A percentile compares a stretch with the other conserved stretches of the same genome.
Conservation (phyloP, 2,329 filamentous ascomycete species). For the Fusarium abutilonis region DNA sequence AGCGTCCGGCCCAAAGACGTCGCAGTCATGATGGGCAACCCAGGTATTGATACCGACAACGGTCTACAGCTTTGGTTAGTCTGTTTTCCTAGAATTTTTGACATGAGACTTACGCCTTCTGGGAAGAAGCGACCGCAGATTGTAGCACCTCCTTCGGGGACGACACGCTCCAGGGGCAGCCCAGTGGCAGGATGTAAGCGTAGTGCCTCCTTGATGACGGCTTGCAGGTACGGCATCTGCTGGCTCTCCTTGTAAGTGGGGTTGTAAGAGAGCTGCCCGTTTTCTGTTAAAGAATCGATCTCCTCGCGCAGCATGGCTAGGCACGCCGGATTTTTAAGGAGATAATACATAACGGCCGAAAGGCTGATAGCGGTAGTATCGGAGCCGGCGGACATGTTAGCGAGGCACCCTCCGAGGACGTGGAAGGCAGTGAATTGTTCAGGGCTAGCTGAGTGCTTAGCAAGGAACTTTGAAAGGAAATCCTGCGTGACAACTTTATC, state of each 20-base stretch:
- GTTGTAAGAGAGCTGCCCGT: constrained; percentile 12
- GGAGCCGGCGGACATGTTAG: constrained; percentile 40
- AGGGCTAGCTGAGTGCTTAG: constrained; percentile 27
- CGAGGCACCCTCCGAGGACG: constrained; percentile 32
- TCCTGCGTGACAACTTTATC: constrained; percentile 9
- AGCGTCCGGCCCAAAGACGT: constrained; percentile 34
- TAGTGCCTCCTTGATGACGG: constrained; percentile 35
- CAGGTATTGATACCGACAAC: no score
- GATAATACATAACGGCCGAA: constrained; percentile 33
- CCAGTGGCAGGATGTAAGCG: no score
- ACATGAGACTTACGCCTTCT: no score
- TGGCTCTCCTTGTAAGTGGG: constrained; percentile 35
- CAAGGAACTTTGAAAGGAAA: constrained; percentile 39
- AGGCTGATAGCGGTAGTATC: constrained; percentile 41
- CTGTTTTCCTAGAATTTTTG: no score
- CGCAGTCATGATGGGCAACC: no score
- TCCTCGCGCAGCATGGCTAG: constrained; percentile 20
- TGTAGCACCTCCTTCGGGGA: no score
- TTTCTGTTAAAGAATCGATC: not conserved
- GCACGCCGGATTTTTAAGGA: constrained; percentile 19
- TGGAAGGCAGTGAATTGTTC: constrained; percentile 33
- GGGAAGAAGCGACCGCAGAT: no score
- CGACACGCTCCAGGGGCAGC: no score
- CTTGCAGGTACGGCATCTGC: constrained; percentile 37
- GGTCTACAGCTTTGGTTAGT: no score